phyloP scores from a whole-genome alignment of 345 rosid genomes.

The Citrus reticulata region DNA sequence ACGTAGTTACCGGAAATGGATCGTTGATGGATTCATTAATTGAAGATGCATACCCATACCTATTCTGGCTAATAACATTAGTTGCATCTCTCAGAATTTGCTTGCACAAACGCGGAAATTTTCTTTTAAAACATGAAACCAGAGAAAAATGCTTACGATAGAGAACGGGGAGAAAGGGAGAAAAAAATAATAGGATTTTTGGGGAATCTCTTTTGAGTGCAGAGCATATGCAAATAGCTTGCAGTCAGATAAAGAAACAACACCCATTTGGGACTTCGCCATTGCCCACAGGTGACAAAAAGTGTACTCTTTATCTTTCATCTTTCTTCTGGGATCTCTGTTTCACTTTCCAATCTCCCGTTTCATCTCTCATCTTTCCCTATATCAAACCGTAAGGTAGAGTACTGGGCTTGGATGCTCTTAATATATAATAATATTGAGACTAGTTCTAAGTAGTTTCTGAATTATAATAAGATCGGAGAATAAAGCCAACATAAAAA shows the following conservation, averaged over 20 bases:
- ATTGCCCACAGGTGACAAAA: not conserved
- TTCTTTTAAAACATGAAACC: not conserved
- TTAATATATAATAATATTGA: too few relatives aligned
- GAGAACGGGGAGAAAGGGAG: not conserved
- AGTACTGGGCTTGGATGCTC: too few relatives aligned
- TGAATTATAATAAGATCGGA: too few relatives aligned
- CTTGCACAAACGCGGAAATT: not conserved
- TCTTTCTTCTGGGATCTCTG: not conserved
- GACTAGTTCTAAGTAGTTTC: too few relatives aligned
- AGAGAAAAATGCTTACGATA: not conserved
- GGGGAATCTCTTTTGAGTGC: not conserved
- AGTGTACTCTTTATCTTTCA: not conserved
- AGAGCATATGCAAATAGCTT: not conserved
- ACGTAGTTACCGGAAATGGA: not conserved
- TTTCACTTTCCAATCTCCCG: not conserved
- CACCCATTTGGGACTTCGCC: not conserved
- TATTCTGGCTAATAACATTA: not conserved
- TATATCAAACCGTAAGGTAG: not conserved
- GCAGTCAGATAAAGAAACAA: not conserved
- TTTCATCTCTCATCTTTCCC: not conserved
- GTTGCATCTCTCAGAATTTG: not conserved
- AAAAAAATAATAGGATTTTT: not conserved
- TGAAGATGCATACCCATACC: not conserved
- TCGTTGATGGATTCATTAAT: not conserved
- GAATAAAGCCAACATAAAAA: not conserved